Percentiles rank a stretch among this genome's conserved stretches.
Conservation (phyloP, 2,329 filamentous ascomycete genomes). For the Neospermospora avenae region DNA sequence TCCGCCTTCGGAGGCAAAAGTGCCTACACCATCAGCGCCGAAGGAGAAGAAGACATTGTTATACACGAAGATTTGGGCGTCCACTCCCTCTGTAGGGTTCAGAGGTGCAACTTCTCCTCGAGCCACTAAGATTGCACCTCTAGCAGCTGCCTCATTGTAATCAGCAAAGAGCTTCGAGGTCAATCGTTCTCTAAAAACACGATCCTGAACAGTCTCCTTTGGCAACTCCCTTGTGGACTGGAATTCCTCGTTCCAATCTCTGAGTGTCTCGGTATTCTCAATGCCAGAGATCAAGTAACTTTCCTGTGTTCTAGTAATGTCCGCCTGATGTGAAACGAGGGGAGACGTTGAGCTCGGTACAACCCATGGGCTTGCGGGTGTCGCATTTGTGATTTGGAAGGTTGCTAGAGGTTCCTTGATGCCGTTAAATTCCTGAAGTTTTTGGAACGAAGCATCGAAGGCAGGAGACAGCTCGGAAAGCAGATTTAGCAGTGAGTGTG, state of each 20-base stretch:
- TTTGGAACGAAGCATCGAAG: constrained; percentile 72
- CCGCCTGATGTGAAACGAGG: constrained; percentile 69
- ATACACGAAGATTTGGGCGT: constrained; percentile 98
- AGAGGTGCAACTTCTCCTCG: constrained; percentile 88
- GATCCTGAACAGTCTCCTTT: constrained; percentile 89
- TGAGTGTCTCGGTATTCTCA: constrained; percentile 89
- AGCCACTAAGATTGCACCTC: constrained; percentile 88
- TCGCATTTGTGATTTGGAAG: constrained; percentile 93
- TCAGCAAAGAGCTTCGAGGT: constrained; percentile 96
- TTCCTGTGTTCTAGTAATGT: constrained; percentile 88
- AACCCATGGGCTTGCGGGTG: constrained; percentile 88
- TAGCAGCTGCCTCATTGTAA: constrained; percentile 92
- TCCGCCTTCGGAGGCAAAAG: constrained; percentile 92
- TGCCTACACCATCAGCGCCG: constrained; percentile 93
- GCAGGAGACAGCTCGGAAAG: constrained; percentile 78
- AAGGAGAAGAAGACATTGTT: constrained; percentile 99
- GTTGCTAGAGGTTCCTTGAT: constrained; percentile 83
- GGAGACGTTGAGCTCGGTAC: constrained; percentile 67
- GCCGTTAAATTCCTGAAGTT: constrained; percentile 81
- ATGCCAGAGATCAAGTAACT: constrained; percentile 85
- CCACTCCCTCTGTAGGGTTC: constrained; percentile 87
- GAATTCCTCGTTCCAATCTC: constrained; percentile 99
- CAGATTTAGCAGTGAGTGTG: constrained; percentile 83
- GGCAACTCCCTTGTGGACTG: constrained; percentile 94
- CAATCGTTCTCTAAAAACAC: constrained; percentile 90